A percentile compares a stretch with the other conserved stretches of the same genome.
Conservation (phyloP, 1,284 basidiomycete species). For the Cutaneotrichosporon daszewskae region DNA sequence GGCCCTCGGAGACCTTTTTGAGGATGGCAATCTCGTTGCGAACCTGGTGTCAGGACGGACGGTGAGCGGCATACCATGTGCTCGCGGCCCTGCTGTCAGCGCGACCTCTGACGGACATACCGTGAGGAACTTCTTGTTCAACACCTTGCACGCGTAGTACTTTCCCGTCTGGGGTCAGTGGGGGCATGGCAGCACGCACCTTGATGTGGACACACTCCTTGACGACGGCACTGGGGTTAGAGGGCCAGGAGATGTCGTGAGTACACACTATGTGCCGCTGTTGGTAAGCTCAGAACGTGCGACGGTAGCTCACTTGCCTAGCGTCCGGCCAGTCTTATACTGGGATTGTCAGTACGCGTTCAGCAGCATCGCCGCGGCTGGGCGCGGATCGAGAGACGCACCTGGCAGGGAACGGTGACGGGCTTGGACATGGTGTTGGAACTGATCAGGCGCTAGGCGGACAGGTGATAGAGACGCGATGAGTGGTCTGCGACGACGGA, state of each 20-base stretch:
- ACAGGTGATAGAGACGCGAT: too few species aligned
- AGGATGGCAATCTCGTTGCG: slow-evolving; percentile 95
- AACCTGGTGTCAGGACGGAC: slow-evolving; percentile 54
- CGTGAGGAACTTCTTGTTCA: slow-evolving; percentile 91
- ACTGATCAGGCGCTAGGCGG: too few species aligned
- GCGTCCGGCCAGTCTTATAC: slow-evolving; percentile 88
- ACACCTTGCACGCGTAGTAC: slow-evolving; percentile 53
- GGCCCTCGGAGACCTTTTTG: slow-evolving; percentile 87
- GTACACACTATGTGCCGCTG: slow-evolving; percentile 44
- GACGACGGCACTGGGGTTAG: slow-evolving; percentile 50
- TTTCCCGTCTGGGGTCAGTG: slow-evolving; percentile 48
- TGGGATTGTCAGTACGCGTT: slow-evolving; percentile 33
- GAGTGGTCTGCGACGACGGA: too few species aligned
- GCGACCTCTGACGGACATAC: slow-evolving; percentile 28
- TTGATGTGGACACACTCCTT: slow-evolving; percentile 91
- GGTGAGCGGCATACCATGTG: slow-evolving; percentile 61
- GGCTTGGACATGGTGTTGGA: slow-evolving; percentile 23
- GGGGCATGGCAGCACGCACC: slow-evolving; percentile 53
- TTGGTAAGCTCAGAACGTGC: slow-evolving; percentile 10
- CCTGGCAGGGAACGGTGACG: slow-evolving; percentile 61
- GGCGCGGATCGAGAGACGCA: slow-evolving; percentile 30
- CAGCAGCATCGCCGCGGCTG: neutral
- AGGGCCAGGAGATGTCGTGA: slow-evolving; percentile 1
- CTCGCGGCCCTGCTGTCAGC: slow-evolving; percentile 61
- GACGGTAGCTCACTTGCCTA: slow-evolving; percentile 72